phyloP scores from a whole-genome alignment of 305 asterid species.

The Fraxinus platypoda region DNA sequence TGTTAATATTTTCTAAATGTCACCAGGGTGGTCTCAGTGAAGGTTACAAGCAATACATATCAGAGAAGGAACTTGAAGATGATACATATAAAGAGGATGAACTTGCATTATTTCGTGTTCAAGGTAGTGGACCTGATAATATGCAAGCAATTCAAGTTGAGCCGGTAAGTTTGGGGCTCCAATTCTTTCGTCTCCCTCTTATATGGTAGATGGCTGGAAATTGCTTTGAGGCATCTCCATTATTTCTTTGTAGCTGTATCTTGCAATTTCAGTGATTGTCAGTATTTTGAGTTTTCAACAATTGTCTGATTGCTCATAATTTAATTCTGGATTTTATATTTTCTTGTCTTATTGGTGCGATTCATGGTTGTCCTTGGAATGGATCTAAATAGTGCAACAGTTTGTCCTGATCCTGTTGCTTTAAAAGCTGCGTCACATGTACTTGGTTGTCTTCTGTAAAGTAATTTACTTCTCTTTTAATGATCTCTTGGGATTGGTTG shows the following conservation, averaged over 20 bases:
- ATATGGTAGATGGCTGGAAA: conserved; percentile 7
- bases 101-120: conserved; percentile 88
- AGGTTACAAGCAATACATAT: conserved; percentile 72
- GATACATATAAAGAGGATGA: conserved; percentile 85
- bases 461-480: not conserved
- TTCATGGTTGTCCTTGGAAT: not conserved
- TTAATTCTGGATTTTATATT: not conserved
- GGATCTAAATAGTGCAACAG: not conserved
- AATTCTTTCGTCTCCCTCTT: conserved; percentile 13
- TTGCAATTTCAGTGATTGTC: conserved; percentile 1
- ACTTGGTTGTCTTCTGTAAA: not conserved
- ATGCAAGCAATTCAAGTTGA: conserved; percentile 99
- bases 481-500: not conserved
- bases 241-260: not conserved
- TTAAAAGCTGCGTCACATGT: not conserved
- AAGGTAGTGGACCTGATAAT: conserved; percentile 97
- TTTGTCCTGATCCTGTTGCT: not conserved
- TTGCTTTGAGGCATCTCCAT: conserved; percentile 6
- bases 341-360: not conserved
- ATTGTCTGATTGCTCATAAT: not conserved
- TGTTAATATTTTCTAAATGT: conserved; percentile 24
- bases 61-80: conserved; percentile 68
- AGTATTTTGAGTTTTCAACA: conserved; percentile 1
- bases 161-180: conserved; percentile 54
- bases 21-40: conserved; percentile 91